phyloP scores from a whole-genome alignment of 1,139 yeast species.

The Yamadazyma sp. region DNA sequence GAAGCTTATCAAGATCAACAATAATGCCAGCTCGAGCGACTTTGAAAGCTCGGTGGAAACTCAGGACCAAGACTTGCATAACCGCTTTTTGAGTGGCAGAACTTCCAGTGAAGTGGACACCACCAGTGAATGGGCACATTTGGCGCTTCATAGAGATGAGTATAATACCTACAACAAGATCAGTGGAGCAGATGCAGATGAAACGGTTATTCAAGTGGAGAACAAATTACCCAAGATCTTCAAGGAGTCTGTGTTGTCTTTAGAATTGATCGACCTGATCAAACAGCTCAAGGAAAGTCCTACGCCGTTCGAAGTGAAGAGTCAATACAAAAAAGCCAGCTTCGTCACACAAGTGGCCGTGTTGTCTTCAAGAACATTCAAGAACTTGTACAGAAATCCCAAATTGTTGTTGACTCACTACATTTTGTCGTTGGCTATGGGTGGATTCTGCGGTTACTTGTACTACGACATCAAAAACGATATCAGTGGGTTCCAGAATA shows the following conservation, averaged over 20 bases:
- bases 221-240: constrained; percentile 44
- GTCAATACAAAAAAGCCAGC: constrained; percentile 50
- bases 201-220: constrained; percentile 29
- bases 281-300: constrained; percentile 33
- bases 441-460: constrained; percentile 79
- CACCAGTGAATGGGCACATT: constrained; percentile 87
- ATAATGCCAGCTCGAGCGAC: constrained; percentile 21
- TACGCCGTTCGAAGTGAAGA: constrained; percentile 33
- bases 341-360: constrained; percentile 64
- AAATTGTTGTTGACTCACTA: constrained; percentile 81
- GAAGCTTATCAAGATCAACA: constrained; percentile 25
- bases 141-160: constrained; percentile 82
- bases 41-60: constrained; percentile 17
- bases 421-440: constrained; percentile 70
- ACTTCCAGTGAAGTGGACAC: constrained; percentile 47
- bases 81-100: constrained; percentile 25
- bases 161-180: constrained; percentile 26
- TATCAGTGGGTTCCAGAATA: constrained; percentile 93
- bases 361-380: constrained; percentile 82
- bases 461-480: constrained; percentile 83
- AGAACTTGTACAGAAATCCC: constrained; percentile 90
- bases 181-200: constrained; percentile 25
- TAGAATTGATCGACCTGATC: constrained; percentile 52
- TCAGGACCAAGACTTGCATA: constrained; percentile 36
- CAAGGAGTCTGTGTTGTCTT: constrained; percentile 49